Conservation (phyloP, 2,329 filamentous ascomycete species). For the Arthrobotrys entomopaga region DNA sequence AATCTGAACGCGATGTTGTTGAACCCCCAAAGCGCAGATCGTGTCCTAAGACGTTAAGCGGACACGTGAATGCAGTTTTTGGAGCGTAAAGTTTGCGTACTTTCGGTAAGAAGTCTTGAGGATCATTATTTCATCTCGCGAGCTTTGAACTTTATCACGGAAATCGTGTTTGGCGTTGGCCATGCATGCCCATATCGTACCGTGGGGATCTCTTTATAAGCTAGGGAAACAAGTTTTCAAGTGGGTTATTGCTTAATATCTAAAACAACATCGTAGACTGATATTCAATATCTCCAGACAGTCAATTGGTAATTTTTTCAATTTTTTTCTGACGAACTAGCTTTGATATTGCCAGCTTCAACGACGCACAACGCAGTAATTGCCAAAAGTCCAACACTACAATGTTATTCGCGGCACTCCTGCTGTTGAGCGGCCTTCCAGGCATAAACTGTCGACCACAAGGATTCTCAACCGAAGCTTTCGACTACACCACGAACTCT, state of each 20-base stretch:
- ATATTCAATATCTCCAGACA: too few species aligned
- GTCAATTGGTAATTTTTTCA: neutral
- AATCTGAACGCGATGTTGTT: slow-evolving; percentile 23
- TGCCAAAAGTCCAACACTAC: slow-evolving; percentile 24
- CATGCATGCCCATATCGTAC: neutral
- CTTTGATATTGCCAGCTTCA: neutral
- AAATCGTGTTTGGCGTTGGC: neutral
- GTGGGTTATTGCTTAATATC: neutral
- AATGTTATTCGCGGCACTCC: slow-evolving; percentile 6
- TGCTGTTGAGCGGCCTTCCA: slow-evolving; percentile 9
- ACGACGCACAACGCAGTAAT: slow-evolving; percentile 26
- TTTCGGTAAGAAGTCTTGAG: slow-evolving; percentile 29
- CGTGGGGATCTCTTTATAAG: neutral
- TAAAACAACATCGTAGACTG: neutral
- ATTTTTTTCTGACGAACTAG: neutral
- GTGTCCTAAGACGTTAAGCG: slow-evolving; percentile 16
- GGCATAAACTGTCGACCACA: slow-evolving; percentile 25
- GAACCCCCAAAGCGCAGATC: slow-evolving; percentile 9
- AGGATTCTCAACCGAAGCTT: slow-evolving; percentile 23
- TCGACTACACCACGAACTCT: slow-evolving; percentile 9
- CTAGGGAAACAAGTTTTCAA: too few species aligned
- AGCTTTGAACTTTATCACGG: slow-evolving; percentile 3
- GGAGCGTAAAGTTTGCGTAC: slow-evolving; percentile 7
- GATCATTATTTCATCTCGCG: slow-evolving; percentile 28
- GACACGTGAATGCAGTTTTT: slow-evolving; percentile 26